These are phyloP conservation scores for Thielaviopsis punctulata DNA, from an alignment of 2,329 filamentous ascomycete species.

Conservation along the genomic window DNA sequence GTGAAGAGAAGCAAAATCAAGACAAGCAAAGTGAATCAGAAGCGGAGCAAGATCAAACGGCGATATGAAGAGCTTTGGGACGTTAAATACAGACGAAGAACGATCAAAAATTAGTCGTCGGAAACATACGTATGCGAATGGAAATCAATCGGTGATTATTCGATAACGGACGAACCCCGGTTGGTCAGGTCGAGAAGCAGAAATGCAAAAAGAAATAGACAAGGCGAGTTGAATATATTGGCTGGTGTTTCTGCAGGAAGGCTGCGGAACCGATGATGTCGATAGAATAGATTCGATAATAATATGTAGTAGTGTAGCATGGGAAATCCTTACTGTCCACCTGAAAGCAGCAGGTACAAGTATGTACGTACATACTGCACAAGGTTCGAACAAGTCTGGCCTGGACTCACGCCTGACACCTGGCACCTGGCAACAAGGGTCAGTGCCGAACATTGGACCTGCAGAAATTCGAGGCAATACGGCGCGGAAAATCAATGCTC, in stretches of 20 bases:
- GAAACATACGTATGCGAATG: neutral
- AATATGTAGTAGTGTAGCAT: neutral
- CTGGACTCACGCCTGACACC: neutral
- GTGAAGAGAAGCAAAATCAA: neutral
- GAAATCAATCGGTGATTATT: neutral
- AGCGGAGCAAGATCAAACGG: neutral
- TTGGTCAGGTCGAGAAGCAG: neutral
- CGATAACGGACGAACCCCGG: neutral
- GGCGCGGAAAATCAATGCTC: neutral
- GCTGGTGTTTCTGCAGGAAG: slow-evolving; percentile 5
- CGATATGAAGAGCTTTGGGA: neutral
- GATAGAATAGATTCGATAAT: neutral
- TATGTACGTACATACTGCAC: neutral
- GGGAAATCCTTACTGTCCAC: neutral
- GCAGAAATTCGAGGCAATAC: neutral
- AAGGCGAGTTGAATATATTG: neutral
- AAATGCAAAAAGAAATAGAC: neutral
- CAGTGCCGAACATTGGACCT: neutral
- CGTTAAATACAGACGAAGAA: neutral
- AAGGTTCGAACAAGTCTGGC: neutral
- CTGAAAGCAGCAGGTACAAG: neutral
- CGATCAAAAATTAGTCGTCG: neutral
- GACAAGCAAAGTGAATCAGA: neutral
- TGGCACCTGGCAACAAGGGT: neutral
- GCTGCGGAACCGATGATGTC: slow-evolving; percentile 7